A percentile compares a stretch with the other conserved stretches of the same genome.
These are phyloP conservation scores for Coffea eugenioides DNA, from an alignment of 257 asterid species.

Conservation along the genomic window DNA sequence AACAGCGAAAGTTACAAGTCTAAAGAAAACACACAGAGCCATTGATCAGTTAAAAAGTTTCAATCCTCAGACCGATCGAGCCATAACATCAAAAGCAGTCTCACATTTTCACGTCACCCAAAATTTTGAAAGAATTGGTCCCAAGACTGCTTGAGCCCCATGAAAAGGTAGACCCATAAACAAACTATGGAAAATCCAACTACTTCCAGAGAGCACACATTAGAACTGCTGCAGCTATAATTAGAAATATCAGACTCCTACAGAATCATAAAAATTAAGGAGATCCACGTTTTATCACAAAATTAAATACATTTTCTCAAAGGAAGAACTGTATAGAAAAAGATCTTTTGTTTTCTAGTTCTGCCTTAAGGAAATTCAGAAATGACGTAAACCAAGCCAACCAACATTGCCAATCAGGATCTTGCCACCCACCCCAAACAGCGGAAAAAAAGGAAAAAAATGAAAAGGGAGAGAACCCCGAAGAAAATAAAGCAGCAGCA, in stretches of 20 bases:
- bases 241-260: not conserved
- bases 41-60: not conserved
- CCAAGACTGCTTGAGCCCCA: not conserved
- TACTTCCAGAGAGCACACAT: not conserved
- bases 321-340: not conserved
- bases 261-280: not conserved
- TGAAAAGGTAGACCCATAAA: not conserved
- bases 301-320: not conserved
- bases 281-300: not conserved
- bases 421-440: not conserved
- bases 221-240: not conserved
- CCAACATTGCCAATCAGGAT: not conserved
- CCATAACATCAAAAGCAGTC: constrained; percentile 11
- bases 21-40: not conserved
- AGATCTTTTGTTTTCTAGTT: not conserved
- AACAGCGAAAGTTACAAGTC: not conserved
- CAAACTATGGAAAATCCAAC: not conserved
- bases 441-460: no score
- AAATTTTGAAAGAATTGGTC: not conserved
- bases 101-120: not conserved
- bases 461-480: not conserved
- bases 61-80: not conserved
- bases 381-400: not conserved
- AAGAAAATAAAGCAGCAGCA: not conserved
- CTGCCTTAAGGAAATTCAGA: not conserved